These are phyloP conservation scores for Cordia subcordata DNA, from an alignment of 257 asterid genomes.

Conservation along the genomic window DNA sequence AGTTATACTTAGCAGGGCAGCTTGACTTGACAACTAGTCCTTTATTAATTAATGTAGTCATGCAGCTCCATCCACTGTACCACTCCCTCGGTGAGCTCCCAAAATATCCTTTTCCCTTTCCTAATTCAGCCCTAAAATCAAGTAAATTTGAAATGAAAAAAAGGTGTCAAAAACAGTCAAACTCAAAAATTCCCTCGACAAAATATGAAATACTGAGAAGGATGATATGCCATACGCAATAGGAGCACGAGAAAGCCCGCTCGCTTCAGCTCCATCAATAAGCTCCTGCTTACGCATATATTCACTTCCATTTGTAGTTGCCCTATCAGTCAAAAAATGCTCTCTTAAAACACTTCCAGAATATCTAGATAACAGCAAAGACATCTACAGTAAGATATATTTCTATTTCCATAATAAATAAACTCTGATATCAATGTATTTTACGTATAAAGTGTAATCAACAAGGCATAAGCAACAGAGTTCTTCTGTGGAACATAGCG, in stretches of 20 bases:
- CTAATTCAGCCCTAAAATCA: slow-evolving; percentile 68
- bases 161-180: not conserved
- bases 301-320: slow-evolving; percentile 44
- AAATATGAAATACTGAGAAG: slow-evolving; percentile 3
- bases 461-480: slow-evolving; percentile 84
- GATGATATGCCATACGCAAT: slow-evolving; percentile 42
- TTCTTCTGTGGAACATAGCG: slow-evolving; percentile 90
- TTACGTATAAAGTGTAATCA: slow-evolving; percentile 83
- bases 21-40: slow-evolving; percentile 95
- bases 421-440: slow-evolving; percentile 2
- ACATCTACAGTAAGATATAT: not conserved
- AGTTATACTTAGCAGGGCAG: slow-evolving; percentile 88
- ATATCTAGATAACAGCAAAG: not conserved
- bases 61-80: slow-evolving; percentile 98
- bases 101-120: slow-evolving; percentile 73
- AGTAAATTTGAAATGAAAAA: not conserved
- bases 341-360: no score
- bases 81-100: slow-evolving; percentile 84
- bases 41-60: slow-evolving; percentile 68
- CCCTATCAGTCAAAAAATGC: slow-evolving; percentile 34
- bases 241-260: slow-evolving; percentile 90
- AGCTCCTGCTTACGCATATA: slow-evolving; percentile 87
- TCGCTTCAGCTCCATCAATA: slow-evolving; percentile 81
- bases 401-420: not conserved
- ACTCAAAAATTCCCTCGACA: not conserved